phyloP scores from a whole-genome alignment of 1,284 basidiomycete genomes.

The Moesziomyces antarcticus region DNA sequence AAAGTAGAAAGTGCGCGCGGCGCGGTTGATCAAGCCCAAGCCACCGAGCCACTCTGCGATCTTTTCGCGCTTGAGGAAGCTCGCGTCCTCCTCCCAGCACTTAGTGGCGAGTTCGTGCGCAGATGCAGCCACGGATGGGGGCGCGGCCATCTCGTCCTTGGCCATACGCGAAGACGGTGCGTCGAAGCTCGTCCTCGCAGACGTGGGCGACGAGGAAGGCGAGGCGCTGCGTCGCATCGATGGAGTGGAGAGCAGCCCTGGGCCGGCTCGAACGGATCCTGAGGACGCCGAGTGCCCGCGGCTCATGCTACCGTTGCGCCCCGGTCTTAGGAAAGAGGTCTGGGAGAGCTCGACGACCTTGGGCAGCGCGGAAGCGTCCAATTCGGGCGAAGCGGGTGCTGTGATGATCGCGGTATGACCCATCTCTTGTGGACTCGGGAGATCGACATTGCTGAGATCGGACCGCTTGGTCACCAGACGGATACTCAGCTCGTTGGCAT shows the following conservation, averaged over 20 bases:
- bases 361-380: constrained; percentile 16
- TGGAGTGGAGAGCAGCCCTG: constrained; percentile 16
- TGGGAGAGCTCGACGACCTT: constrained; percentile 20
- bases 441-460: constrained; percentile 13
- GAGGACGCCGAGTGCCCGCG: constrained; percentile 5
- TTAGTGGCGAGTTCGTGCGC: constrained; percentile 75
- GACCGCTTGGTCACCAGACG: constrained; percentile 41
- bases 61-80: constrained; percentile 85
- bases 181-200: constrained; percentile 37
- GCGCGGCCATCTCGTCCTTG: constrained; percentile 5
- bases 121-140: constrained; percentile 8
- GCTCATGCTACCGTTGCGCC: constrained; percentile 18
- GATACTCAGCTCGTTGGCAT: constrained; percentile 40
- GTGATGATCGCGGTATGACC: constrained; percentile 17
- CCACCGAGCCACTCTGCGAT: constrained; percentile 96
- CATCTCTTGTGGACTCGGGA: neutral
- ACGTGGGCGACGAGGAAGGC: constrained; percentile 16
- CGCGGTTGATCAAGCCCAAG: constrained; percentile 79
- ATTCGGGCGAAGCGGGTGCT: constrained; percentile 18
- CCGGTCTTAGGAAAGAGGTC: constrained; percentile 19
- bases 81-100: constrained; percentile 88
- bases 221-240: constrained; percentile 20
- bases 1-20: constrained; percentile 83
- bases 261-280: constrained; percentile 5
- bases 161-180: constrained; percentile 2